Base-by-base conservation (phyloP, 148 eudicot genomes). In the Silene latifolia region DNA sequence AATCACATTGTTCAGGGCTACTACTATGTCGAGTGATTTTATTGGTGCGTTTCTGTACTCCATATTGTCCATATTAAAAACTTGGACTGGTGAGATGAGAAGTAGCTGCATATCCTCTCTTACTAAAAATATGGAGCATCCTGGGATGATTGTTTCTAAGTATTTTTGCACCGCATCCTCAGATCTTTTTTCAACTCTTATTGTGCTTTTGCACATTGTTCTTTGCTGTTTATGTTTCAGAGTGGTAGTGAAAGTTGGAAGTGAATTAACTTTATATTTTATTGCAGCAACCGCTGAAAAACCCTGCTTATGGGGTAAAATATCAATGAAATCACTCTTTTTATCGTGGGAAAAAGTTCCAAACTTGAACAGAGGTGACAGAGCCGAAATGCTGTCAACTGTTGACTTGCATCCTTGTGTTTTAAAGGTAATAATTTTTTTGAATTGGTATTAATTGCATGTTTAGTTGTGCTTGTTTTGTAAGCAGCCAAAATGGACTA, bases 301-400 rank as follows among this genome's bases (percentile, higher is more conserved):
- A 71, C 77, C 76, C 46, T 92, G 97, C 83, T 85, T 89, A 65
- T 77, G 92, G 89, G 97, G 93, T 15, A 92, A 87, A 67, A 87
- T 95, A 66, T 80, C 97, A 13, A 79, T 92, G 96, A 91, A 92
- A 73, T 70, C 86, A 63, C 86, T 95, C 47, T 78, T 81, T 76
- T 74, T 85, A 71, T 88, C 90, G 6, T 90, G 92, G 98, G 90
- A 88, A 72, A 87, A 87, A 78, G 86, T 93, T 59, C 88, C 89
- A 68, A 85, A 76, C 73, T 82, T 93, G 85, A 82, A 79, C 76
- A 77, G 62, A 62, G 91, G 91, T 66, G 87, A 84, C 77, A 85
- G 86, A 82, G 88, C 87, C 51, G 97, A 91, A 82, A 80, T 87
- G 86, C 79, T 89, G 77, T 86, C 88, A 9, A 80, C 90, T 8